Evolutionary conservation across 345 rosid species (phyloP).

Genomic region (Noccaea caerulescens): DNA sequence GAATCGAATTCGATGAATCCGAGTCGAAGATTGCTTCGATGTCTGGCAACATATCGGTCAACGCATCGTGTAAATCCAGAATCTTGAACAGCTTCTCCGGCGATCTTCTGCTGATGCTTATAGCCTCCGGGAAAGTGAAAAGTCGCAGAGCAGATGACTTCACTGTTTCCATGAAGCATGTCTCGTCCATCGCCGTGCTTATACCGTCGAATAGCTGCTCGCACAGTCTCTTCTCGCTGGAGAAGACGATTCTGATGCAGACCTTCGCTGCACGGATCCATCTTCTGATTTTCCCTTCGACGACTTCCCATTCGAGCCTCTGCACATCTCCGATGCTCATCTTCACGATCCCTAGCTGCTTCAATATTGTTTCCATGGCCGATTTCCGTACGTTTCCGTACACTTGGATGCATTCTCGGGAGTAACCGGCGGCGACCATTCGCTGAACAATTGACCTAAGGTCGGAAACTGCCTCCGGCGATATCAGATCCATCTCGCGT

Average conservation of each 20-base stretch:
- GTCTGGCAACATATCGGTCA: constrained; percentile 71
- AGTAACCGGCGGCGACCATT: constrained; percentile 44
- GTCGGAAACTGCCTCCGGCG: constrained; percentile 39
- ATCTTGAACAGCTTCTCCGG: constrained; percentile 95
- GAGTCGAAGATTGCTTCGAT: constrained; percentile 77
- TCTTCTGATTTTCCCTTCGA: constrained; percentile 72
- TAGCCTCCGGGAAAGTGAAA: constrained; percentile 90
- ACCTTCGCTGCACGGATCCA: constrained; percentile 91
- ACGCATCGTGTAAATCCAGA: constrained; percentile 81
- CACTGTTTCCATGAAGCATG: constrained; percentile 86
- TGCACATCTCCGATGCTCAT: constrained; percentile 88
- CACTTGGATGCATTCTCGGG: constrained; percentile 50
- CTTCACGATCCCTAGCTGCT: constrained; percentile 76
- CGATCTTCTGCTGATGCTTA: constrained; percentile 84
- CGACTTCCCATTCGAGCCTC: constrained; percentile 72
- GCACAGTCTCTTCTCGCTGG: constrained; percentile 85
- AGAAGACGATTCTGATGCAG: constrained; percentile 73
- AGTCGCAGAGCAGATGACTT: constrained; percentile 74
- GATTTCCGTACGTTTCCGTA: constrained; percentile 85
- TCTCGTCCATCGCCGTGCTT: constrained; percentile 52
- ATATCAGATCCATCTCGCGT: constrained; percentile 45
- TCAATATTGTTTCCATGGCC: constrained; percentile 65
- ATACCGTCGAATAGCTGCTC: constrained; percentile 67
- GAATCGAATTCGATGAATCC: constrained; percentile 56
- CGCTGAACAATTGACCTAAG: constrained; percentile 42